Evolutionary conservation across 1,284 basidiomycete species (phyloP), one percentile per base, ranked within the genome.

Genomic region (Irpex sp.): DNA sequence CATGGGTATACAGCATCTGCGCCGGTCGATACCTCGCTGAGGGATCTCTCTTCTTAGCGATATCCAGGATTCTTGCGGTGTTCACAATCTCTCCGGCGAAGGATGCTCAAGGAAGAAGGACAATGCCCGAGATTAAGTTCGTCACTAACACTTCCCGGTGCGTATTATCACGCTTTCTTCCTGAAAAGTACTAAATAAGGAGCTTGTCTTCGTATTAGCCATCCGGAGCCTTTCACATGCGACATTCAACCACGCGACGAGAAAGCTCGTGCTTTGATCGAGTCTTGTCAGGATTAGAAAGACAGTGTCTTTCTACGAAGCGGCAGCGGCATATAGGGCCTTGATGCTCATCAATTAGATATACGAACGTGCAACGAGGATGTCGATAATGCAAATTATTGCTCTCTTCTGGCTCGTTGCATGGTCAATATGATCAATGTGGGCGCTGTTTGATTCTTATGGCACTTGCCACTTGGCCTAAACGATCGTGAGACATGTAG

Each of bases 11-110:
- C 53, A 49, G 58, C 16, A 56, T 60, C 5, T 60, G 58, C 53
- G 49, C 58, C 12, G 58, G 58, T 10, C 58, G 58, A 5, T 48
- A 60, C 18, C 21, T 59, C 28, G 53, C 23, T 36, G 47, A 42
- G 33, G 16, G 58, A n/a, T 23, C 21, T 8, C 19, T 51, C 28
- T 55, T 23, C 42, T n/a, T 21, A 12, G 45, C 35, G 12, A 35
- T 58, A 9, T 35, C 47, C 8, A 23, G 55, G 10, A 49, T 61
- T 16, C 59, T 61, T 12, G 28, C 59, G 3, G 55, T 56, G 3
- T 57, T 61, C 23, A 45, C 36, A 19, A 48, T 60, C 16, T 16
- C 14, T 8, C 35, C 37, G 16, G 39, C 28, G 21, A 28, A 28
- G 23, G 58, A 60, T 39, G 58, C 49, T 21, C 9, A 23, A 21